These are phyloP conservation scores for Rhizopogon vinicolor DNA, from an alignment of 768 basidiomycete genomes.

Conservation along the genomic window DNA sequence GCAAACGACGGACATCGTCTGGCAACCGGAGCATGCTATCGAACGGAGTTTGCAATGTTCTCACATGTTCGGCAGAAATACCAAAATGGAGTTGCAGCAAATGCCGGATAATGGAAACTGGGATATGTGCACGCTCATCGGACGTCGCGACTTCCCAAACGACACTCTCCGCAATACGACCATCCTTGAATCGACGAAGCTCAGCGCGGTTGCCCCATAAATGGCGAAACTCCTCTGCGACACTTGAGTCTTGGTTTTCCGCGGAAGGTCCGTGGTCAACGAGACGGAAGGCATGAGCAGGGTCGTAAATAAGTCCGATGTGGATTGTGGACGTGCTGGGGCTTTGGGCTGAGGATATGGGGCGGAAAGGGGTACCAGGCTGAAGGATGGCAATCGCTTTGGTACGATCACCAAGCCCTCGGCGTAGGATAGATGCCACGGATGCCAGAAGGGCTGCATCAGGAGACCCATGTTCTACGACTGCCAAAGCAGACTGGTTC, in stretches of 20 bases:
- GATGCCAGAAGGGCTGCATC: conserved; percentile 51
- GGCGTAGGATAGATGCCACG: conserved; percentile 46
- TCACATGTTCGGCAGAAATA: conserved; percentile 46
- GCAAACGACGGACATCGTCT: conserved; percentile 40
- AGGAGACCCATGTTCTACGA: conserved; percentile 53
- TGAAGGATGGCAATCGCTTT: conserved; percentile 61
- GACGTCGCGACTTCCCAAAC: conserved; percentile 87
- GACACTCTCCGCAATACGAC: conserved; percentile 88
- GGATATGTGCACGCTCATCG: conserved; percentile 79
- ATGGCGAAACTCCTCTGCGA: conserved; percentile 60
- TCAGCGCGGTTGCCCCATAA: conserved; percentile 95
- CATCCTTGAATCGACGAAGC: conserved; percentile 93
- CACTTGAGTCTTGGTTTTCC: conserved; percentile 49
- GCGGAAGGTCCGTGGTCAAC: conserved; percentile 91
- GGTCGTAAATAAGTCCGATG: conserved; percentile 75
- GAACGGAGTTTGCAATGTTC: conserved; percentile 54
- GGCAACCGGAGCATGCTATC: conserved; percentile 59
- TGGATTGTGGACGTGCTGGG: conserved; percentile 46
- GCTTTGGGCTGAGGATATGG: conserved; percentile 52
- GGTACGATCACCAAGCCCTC: conserved; percentile 71
- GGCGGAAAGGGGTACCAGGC: conserved; percentile 39
- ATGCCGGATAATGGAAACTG: conserved; percentile 67
- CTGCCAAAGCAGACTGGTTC: conserved; percentile 35
- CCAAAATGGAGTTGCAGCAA: conserved; percentile 75
- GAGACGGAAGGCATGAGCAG: conserved; percentile 70